A percentile compares a stretch with the other conserved stretches of the same genome.
Evolutionary conservation across 257 asterid genomes (phyloP).

Genomic region (Apocynum venetum): DNA sequence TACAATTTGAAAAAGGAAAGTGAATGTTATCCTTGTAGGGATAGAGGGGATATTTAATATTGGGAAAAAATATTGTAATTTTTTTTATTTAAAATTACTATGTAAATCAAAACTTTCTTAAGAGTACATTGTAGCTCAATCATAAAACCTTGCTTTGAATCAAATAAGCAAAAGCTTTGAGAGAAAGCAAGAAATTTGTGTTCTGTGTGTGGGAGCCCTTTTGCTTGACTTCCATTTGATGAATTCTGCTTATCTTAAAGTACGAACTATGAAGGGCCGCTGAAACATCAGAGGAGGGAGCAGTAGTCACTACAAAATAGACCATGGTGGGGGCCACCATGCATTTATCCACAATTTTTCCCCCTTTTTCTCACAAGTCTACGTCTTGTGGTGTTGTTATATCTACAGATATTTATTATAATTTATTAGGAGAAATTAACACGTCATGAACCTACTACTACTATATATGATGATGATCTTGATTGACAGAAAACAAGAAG

Average conservation of each 20-base stretch:
- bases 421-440: too few relatives aligned
- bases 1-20: too few relatives aligned
- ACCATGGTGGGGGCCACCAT: slow-evolving; percentile 4
- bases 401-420: too few relatives aligned
- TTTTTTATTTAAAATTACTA: too few relatives aligned
- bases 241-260: not conserved
- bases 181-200: not conserved
- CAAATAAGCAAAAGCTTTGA: not conserved
- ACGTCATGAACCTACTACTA: too few relatives aligned
- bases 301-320: not conserved
- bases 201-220: slow-evolving; percentile 1
- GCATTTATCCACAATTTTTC: not conserved
- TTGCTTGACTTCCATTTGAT: slow-evolving; percentile 5
- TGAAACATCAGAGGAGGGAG: not conserved
- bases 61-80: too few relatives aligned
- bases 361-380: not conserved
- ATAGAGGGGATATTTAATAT: too few relatives aligned
- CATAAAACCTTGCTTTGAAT: not conserved
- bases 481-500: not conserved
- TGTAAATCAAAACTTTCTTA: too few relatives aligned
- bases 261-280: not conserved
- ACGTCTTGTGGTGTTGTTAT: not conserved
- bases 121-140: not conserved
- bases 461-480: not conserved
- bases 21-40: too few relatives aligned